phyloP scores from a whole-genome alignment of 2,329 filamentous ascomycete genomes.

The Apiospora hydei region DNA sequence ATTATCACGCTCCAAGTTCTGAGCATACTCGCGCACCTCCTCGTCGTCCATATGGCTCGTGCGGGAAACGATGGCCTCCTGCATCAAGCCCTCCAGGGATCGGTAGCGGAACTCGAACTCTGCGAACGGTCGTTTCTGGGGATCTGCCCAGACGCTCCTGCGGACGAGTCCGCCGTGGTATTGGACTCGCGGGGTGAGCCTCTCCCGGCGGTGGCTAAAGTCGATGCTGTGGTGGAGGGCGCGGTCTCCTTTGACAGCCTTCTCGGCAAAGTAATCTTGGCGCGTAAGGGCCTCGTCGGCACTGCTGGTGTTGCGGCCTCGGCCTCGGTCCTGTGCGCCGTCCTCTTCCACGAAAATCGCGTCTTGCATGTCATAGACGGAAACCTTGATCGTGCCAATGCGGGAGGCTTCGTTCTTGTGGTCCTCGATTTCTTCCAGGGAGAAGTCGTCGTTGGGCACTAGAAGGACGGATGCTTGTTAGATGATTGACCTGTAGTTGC shows the following conservation, averaged over 20 bases:
- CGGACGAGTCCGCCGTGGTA: neutral
- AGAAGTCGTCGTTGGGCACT: constrained; percentile 4
- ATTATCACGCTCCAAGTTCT: neutral
- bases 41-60: neutral
- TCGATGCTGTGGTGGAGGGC: constrained; percentile 11
- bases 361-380: constrained; percentile 20
- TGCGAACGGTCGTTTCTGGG: constrained; percentile 16
- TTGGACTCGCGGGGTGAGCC: accelerated
- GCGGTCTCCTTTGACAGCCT: constrained; percentile 2
- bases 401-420: neutral
- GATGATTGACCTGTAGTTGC: neutral
- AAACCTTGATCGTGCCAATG: constrained; percentile 16
- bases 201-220: neutral
- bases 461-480: neutral
- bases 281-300: neutral
- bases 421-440: constrained; percentile 3
- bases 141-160: constrained; percentile 11
- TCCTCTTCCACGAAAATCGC: neutral
- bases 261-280: constrained; percentile 2
- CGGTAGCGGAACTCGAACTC: constrained; percentile 21
- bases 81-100: constrained; percentile 7
- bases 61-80: constrained; percentile 14
- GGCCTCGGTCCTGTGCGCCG: no score
- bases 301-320: no score
- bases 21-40: constrained; percentile 1